Base-by-base conservation (phyloP, 2,329 filamentous ascomycete species). In the Xylariaceae sp. region DNA sequence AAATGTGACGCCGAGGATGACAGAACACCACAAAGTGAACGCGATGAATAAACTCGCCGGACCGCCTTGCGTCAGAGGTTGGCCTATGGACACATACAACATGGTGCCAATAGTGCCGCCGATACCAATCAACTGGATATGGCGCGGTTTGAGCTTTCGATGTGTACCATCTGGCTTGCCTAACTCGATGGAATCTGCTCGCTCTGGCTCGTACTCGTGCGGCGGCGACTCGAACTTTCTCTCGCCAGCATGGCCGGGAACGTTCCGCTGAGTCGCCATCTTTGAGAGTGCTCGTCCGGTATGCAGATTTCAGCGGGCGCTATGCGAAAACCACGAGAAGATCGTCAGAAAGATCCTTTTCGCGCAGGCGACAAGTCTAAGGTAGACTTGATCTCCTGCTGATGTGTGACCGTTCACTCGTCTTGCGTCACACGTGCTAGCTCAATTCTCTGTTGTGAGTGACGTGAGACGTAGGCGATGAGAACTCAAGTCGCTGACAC, bases 61-160 rank as follows among this genome's bases (percentile, higher is more conserved):
- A 0, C 83, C 83, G 31, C 82, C 83, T 44, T 81, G 73, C 54
- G 84, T 67, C 18, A 87, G 67, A 3, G 77, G 79, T 46, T 73
- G 73, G 42, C 83, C 83, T 54, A 86, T 86, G 63, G 80, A 75
- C 33, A 83, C 79, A 63, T 76, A 83, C 3, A 85, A 69, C 14
- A 79, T 81, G 1, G 81, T 86, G 16, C 83, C 83, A 55, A 86
- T 85, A 6, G 82, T 84, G 0, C 82, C 83, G 38, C 83, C 83
- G 51, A 86, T 86, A 31, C 79, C 82, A 61, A 82, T 82, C 31
- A 83, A 69, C 61, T 83, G 80, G 42, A 83, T 81, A 57, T 83
- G 79, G 1, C 80, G 75, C 18, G 77, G 69, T 64, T 81, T 82
- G 55, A 83, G 74, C 52, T 68, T 75, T 43, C 80, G 75, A 46